Conservation (phyloP, 352 stramenopile species). For the Globisporangium ultimum region DNA sequence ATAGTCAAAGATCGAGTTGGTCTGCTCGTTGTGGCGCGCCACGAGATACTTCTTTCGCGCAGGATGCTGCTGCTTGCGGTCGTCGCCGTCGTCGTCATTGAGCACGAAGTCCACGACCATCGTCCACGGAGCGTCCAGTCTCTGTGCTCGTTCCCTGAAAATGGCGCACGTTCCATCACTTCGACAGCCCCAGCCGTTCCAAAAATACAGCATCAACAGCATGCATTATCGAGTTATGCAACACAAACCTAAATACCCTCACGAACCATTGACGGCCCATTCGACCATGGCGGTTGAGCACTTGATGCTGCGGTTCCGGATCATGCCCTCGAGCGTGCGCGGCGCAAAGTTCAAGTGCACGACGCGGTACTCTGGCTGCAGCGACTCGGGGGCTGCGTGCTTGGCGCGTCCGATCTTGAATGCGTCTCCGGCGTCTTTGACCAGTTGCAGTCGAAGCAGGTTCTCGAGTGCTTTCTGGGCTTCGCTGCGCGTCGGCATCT, state of each 20-base stretch:
- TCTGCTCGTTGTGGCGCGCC: slow-evolving; percentile 18
- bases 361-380: slow-evolving; percentile 73
- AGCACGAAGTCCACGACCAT: slow-evolving; percentile 8
- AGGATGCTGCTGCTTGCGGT: neutral
- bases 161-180: neutral
- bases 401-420: slow-evolving; percentile 62
- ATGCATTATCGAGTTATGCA: too few species aligned
- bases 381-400: slow-evolving; percentile 30
- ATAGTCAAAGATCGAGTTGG: slow-evolving; percentile 61
- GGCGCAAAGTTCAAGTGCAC: slow-evolving; percentile 75
- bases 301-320: slow-evolving; percentile 65
- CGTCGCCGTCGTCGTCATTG: slow-evolving; percentile 5
- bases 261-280: slow-evolving; percentile 66
- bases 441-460: slow-evolving; percentile 61
- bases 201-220: neutral
- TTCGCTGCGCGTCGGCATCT: slow-evolving; percentile 67
- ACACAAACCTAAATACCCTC: neutral
- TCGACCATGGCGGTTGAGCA: slow-evolving; percentile 74
- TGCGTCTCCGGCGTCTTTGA: slow-evolving; percentile 71
- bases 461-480: slow-evolving; percentile 75
- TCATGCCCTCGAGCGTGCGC: slow-evolving; percentile 66
- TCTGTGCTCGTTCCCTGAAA: neutral
- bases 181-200: neutral
- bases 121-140: slow-evolving; percentile 4
- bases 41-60: slow-evolving; percentile 31